These are phyloP conservation scores for Barnettozyma hawaiiensis DNA, from an alignment of 1,139 yeast genomes.

Conservation along the genomic window DNA sequence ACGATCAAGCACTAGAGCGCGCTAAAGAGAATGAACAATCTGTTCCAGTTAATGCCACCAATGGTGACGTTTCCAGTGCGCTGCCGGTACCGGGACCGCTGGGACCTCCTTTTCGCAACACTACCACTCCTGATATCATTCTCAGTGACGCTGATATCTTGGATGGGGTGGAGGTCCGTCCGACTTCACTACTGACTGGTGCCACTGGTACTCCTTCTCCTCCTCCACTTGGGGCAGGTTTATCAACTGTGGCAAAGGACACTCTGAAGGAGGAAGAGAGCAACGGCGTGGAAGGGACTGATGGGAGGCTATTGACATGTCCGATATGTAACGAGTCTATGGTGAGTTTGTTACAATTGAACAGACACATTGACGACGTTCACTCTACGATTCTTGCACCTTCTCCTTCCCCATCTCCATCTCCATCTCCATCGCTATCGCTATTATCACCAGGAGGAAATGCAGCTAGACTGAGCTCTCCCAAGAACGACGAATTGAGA, in stretches of 20 bases:
- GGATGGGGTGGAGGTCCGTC: no score
- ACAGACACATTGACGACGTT: conserved; percentile 65
- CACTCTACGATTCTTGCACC: conserved; percentile 36
- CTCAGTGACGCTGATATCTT: conserved; percentile 17
- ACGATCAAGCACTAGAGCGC: neutral
- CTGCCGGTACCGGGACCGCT: no score
- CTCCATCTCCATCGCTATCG: no score
- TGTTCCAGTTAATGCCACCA: neutral
- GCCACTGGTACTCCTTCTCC: no score
- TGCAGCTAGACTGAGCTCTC: conserved; percentile 1
- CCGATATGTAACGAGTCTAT: conserved; percentile 68
- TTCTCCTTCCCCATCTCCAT: conserved; percentile 6
- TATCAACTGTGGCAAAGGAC: neutral
- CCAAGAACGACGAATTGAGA: conserved; percentile 33
- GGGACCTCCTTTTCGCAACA: no score
- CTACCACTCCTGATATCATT: conserved; percentile 13
- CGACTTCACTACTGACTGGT: conserved; percentile 1
- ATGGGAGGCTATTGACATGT: conserved; percentile 39
- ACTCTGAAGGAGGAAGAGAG: neutral
- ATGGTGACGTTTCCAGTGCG: neutral
- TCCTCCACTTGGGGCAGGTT: no score
- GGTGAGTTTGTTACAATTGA: conserved; percentile 52
- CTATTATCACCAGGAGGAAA: no score
- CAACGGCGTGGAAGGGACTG: conserved; percentile 16
- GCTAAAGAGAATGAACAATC: neutral